phyloP scores from a whole-genome alignment of 1,284 basidiomycete genomes.

The Mycosarcoma maydis region DNA sequence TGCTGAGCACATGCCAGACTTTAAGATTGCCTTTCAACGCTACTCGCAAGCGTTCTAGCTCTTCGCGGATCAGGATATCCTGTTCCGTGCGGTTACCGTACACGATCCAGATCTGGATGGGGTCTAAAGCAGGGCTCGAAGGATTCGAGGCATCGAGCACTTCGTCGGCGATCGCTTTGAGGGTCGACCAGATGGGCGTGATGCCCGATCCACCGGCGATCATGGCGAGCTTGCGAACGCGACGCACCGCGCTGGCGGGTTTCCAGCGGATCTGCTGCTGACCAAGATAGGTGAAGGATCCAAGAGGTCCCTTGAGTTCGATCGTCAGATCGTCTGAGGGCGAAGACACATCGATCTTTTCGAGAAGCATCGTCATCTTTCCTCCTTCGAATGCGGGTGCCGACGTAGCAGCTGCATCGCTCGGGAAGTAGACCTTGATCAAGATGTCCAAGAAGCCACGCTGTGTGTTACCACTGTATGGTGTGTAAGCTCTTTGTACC shows the following conservation, averaged over 20 bases:
- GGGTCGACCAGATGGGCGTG: slow-evolving; percentile 70
- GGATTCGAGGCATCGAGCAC: slow-evolving; percentile 38
- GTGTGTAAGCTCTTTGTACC: slow-evolving; percentile 76
- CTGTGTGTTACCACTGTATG: slow-evolving; percentile 70
- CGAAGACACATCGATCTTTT: slow-evolving; percentile 67
- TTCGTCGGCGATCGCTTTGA: slow-evolving; percentile 70
- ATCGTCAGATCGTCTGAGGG: slow-evolving; percentile 61
- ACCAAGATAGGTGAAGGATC: slow-evolving; percentile 73
- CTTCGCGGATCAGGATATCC: slow-evolving; percentile 71
- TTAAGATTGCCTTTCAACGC: slow-evolving; percentile 68
- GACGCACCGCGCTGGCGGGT: slow-evolving; percentile 64
- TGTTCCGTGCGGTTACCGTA: slow-evolving; percentile 71
- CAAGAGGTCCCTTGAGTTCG: slow-evolving; percentile 75
- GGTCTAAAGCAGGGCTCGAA: not conserved
- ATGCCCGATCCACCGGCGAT: slow-evolving; percentile 75
- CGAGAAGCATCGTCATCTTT: slow-evolving; percentile 73
- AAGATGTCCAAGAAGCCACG: slow-evolving; percentile 70
- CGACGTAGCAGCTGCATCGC: slow-evolving; percentile 21
- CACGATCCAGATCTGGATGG: slow-evolving; percentile 71
- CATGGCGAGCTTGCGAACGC: slow-evolving; percentile 71
- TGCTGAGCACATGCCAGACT: slow-evolving; percentile 71
- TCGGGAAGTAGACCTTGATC: slow-evolving; percentile 74
- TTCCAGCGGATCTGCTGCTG: slow-evolving; percentile 69
- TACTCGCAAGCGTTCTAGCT: slow-evolving; percentile 70
- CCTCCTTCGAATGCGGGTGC: slow-evolving; percentile 68